Percentiles rank a stretch among this genome's conserved stretches.
Evolutionary conservation across 305 asterid species (phyloP).

Genomic region (Solanum hybrid): DNA sequence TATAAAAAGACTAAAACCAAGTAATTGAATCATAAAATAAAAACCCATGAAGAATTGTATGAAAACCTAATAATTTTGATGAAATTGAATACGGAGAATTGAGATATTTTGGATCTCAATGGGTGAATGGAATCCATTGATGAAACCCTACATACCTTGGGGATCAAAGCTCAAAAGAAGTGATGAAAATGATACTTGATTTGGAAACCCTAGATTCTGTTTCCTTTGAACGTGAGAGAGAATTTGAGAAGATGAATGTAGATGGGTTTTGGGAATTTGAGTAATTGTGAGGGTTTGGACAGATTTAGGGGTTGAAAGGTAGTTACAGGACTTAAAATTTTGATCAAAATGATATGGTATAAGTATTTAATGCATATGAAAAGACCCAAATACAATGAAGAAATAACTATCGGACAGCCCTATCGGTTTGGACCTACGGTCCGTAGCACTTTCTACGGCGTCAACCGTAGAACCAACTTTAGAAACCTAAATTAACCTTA

Average conservation of each 20-base stretch:
- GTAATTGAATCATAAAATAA: neutral
- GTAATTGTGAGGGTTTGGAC: neutral
- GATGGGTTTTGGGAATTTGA: neutral
- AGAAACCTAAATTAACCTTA: neutral
- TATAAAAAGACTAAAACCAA: neutral
- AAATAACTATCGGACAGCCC: neutral
- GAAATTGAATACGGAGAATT: neutral
- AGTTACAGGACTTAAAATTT: neutral
- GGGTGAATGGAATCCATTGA: neutral
- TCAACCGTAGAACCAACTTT: neutral
- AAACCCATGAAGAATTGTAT: neutral
- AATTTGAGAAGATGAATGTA: neutral
- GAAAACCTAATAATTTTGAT: neutral
- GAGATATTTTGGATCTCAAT: neutral
- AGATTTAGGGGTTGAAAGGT: neutral
- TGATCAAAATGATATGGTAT: neutral
- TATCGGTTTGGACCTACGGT: neutral
- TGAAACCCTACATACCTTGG: neutral
- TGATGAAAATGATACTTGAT: neutral
- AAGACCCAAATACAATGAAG: neutral
- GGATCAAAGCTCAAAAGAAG: neutral
- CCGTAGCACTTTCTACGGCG: neutral
- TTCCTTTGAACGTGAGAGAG: neutral
- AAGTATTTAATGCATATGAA: neutral
- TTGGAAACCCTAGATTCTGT: neutral